Evolutionary conservation across 2,329 filamentous ascomycete species (phyloP), one percentile per base, ranked within the genome.

Genomic region (Neopestalotiopsis sp.): DNA sequence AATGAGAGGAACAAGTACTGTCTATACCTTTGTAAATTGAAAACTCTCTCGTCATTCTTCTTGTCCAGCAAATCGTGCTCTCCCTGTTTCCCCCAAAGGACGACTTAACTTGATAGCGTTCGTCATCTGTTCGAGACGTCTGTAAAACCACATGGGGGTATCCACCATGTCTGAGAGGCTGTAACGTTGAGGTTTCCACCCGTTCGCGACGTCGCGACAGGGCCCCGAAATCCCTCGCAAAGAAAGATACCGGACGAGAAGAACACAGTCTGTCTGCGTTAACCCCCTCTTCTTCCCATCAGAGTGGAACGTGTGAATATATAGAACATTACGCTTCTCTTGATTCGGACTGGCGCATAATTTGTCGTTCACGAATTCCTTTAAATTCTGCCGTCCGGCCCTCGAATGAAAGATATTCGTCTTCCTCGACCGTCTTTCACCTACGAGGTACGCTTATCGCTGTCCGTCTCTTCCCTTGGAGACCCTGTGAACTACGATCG

Each of bases 71-170:
- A 28, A 28, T 10, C 10, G 34, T 38, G 6, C 34, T 38, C 34
- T 38, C 10, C 34, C 10, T 38, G 24, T 38, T 38, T 10, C 34
- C 34, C 34, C 34, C 34, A 38, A 52, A 52, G 45, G 45, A 9
- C 45, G 9, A 9, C 7, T 20, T 17, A 17, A 24, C 17, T n/a
- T 4, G n/a, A 52, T 52, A n/a, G 14, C 20, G 24, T 45, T 56
- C 63, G 28, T 66, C 42, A 66, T 66, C 63, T 66, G 28, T 66
- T 32, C 63, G 63, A 66, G 63, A 66, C 63, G 13, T 38, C 63
- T 58, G 63, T 66, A 45, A 66, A 66, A 66, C 63, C 42, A 20
- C n/a, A 38, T 17, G 30, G 9, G 24, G 17, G 20, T 40, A 24
- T 34, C 59, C 61, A 34, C 38, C 30, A 14, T 38, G 59, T 62